phyloP scores from a whole-genome alignment of 352 stramenopile species.

The Pythium angustatum region DNA sequence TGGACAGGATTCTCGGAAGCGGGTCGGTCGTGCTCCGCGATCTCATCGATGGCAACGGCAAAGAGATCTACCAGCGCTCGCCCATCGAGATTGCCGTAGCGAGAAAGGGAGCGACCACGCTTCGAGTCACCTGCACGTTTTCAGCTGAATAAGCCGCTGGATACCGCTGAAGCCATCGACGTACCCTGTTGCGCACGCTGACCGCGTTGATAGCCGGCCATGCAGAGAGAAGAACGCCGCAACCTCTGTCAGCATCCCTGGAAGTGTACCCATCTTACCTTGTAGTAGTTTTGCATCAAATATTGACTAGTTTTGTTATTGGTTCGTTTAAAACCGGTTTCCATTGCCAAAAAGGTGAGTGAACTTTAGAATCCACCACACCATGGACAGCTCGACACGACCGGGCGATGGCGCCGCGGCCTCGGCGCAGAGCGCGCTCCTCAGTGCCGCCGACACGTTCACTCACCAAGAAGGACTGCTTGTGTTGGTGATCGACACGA shows the following conservation, averaged over 20 bases:
- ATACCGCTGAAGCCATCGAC: too few relatives aligned
- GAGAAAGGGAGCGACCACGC: neutral
- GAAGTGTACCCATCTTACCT: too few relatives aligned
- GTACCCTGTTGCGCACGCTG: too few relatives aligned
- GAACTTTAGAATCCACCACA: too few relatives aligned
- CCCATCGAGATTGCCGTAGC: neutral
- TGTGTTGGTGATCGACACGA: conserved; percentile 82
- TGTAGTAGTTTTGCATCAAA: too few relatives aligned
- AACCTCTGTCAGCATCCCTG: too few relatives aligned
- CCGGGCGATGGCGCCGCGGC: conserved; percentile 7
- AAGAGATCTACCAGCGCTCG: neutral
- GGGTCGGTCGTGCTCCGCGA: neutral
- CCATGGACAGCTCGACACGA: too few relatives aligned
- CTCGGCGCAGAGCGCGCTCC: conserved; percentile 5
- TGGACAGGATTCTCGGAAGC: neutral
- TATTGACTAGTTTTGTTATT: too few relatives aligned
- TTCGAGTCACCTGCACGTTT: neutral
- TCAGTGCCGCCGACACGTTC: neutral
- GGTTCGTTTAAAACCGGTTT: too few relatives aligned
- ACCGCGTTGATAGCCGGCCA: too few relatives aligned
- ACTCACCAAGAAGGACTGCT: conserved; percentile 55
- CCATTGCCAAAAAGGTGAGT: too few relatives aligned
- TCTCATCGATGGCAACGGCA: neutral
- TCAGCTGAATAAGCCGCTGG: neutral
- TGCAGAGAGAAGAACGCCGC: too few relatives aligned